Base-by-base conservation (phyloP, 768 basidiomycete genomes). In the Lentinula sp. region DNA sequence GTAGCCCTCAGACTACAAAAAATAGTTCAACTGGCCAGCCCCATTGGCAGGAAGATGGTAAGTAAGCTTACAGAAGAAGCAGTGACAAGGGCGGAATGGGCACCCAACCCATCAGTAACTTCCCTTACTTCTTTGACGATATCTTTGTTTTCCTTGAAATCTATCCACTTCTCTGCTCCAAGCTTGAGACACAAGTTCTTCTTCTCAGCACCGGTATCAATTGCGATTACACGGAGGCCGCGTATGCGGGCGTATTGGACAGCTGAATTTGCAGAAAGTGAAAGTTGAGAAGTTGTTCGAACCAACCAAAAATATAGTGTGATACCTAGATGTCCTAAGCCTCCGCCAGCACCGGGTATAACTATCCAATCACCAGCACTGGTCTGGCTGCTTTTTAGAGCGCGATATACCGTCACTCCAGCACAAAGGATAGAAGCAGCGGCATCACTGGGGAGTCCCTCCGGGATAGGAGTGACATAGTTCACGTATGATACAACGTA, bases 331-430 rank as follows among this genome's bases (percentile, higher is more conserved):
- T 93, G 89, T 7, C 92, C 93, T 35, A 93, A 84, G 13, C 92
- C 91, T 60, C 89, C 89, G 3, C 89, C 90, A 2, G 89, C 90
- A 48, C 90, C 90, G 10, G 88, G 85, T 51, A 93, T 75, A 21
- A 85, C 87, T 62, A 91, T 76, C 84, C 85, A 91, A 59, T 95
- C 84, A 34, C 91, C 89, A 7, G 85, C 80, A 32, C 73, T 77
- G 6, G 84, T 79, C 58, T 82, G 75, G 56, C 83, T 81, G 70
- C 88, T 80, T 71, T 94, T 95, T 65, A 95, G 75, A 0, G 91
- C 93, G 61, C 90, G 87, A 69, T 93, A 95, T 1, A 91, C 90
- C 2, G 93, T 95, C 21, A 95, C 76, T 50, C 90, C 91, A 11
- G 90, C 91, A 65, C 91, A 93, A 11, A 93, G 82, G 61, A 95